A percentile compares a stretch with the other conserved stretches of the same genome.
Conservation (phyloP, 1,284 basidiomycete genomes). For the Fomitopsis palustris region DNA sequence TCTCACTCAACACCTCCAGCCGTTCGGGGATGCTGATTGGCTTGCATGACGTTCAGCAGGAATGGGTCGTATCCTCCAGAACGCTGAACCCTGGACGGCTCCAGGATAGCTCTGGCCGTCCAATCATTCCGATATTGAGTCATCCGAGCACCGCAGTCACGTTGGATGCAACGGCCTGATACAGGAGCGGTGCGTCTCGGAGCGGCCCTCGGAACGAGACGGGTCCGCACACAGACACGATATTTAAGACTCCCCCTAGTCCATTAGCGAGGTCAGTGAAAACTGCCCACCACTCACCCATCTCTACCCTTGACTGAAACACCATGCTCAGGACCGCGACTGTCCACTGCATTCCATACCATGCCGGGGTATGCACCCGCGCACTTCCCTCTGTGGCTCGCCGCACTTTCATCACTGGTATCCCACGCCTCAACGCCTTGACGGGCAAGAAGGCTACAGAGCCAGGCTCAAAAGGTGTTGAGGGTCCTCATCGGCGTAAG, state of each 20-base stretch:
- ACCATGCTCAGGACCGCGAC: constrained; percentile 8
- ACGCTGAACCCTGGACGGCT: background rate
- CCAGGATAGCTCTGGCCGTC: background rate
- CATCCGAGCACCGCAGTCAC: background rate
- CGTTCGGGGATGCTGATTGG: constrained; percentile 2
- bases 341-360: background rate
- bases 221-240: constrained; percentile 7
- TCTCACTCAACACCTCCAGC: background rate
- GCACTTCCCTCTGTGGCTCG: constrained; percentile 12
- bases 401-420: constrained; percentile 13
- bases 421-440: constrained; percentile 3
- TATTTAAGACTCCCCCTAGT: constrained; percentile 14
- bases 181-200: constrained; percentile 17
- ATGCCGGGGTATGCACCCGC: constrained; percentile 11
- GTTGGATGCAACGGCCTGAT: background rate
- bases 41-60: background rate
- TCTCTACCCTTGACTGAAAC: background rate
- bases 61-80: background rate
- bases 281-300: background rate
- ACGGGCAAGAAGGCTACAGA: constrained; percentile 17
- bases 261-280: background rate
- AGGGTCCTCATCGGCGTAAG: constrained; percentile 32
- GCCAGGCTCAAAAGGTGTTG: constrained; percentile 21
- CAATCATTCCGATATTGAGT: background rate
- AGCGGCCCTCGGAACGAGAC: constrained; percentile 21